Conservation (phyloP, 2,329 filamentous ascomycete genomes). For the Xylaria sp. region DNA sequence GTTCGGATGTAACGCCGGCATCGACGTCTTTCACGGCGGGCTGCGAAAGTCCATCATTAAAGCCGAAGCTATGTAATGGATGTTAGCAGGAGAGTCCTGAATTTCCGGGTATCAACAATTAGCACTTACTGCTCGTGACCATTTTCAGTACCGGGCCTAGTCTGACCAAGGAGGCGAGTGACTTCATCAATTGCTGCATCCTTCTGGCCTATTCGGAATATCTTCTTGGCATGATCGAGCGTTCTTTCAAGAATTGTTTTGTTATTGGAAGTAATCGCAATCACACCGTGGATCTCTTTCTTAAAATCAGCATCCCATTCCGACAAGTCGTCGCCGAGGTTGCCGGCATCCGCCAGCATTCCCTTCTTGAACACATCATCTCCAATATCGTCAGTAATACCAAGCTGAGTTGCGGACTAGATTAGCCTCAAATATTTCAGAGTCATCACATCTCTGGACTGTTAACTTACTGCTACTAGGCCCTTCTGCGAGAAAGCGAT, state of each 20-base stretch:
- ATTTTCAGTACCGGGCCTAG: conserved; percentile 49
- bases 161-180: conserved; percentile 48
- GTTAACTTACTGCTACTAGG: conserved; percentile 38
- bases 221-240: conserved; percentile 46
- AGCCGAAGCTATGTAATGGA: conserved; percentile 52
- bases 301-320: conserved; percentile 50
- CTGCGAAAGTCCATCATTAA: conserved; percentile 56
- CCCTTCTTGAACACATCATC: conserved; percentile 50
- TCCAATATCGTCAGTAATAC: conserved; percentile 47
- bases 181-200: conserved; percentile 48
- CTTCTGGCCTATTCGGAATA: conserved; percentile 43
- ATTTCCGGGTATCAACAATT: not conserved
- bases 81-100: not conserved
- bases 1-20: conserved; percentile 34
- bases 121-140: conserved; percentile 53
- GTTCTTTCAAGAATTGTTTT: conserved; percentile 44
- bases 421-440: conserved; percentile 1
- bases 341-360: conserved; percentile 49
- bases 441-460: not conserved
- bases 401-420: conserved; percentile 37
- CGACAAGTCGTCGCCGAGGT: conserved; percentile 47
- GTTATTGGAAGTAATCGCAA: conserved; percentile 51
- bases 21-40: conserved; percentile 52
- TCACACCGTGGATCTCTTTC: conserved; percentile 52
- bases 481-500: conserved; percentile 46